Percentiles rank a stretch among this genome's conserved stretches.
phyloP scores from a whole-genome alignment of 2,329 filamentous ascomycete genomes.

The Arthrobotrys sphaeroides region DNA sequence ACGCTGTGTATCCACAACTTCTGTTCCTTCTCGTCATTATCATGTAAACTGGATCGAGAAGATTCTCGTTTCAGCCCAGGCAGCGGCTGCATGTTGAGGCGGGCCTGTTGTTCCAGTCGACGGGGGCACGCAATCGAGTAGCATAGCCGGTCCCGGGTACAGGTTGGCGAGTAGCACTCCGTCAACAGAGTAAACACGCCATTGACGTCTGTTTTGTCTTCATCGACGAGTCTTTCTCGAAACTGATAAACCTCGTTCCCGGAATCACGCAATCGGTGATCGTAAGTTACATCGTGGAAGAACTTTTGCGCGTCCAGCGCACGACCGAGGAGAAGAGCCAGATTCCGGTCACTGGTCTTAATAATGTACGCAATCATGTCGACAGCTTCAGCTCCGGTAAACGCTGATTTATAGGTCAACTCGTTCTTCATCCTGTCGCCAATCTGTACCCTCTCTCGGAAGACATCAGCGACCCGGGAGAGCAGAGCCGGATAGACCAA shows the following conservation, averaged over 20 bases:
- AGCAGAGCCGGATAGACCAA: constrained; percentile 93
- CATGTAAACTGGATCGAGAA: constrained; percentile 77
- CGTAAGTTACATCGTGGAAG: constrained; percentile 98
- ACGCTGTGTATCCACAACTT: constrained; percentile 99
- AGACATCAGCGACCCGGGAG: constrained; percentile 91
- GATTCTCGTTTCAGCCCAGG: constrained; percentile 81
- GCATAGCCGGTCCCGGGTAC: constrained; percentile 91
- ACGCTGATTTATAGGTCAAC: constrained; percentile 94
- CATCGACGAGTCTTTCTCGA: constrained; percentile 82
- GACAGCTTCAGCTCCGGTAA: constrained; percentile 93
- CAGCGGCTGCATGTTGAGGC: constrained; percentile 90
- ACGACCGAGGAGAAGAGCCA: constrained; percentile 87
- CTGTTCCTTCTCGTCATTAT: constrained; percentile 92
- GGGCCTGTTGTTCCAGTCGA: constrained; percentile 90
- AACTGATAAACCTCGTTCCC: constrained; percentile 96
- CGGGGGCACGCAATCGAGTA: constrained; percentile 98
- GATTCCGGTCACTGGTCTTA: constrained; percentile 92
- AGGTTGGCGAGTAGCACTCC: constrained; percentile 97
- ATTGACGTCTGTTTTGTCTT: constrained; percentile 84
- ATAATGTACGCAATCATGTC: constrained; percentile 97
- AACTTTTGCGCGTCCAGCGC: constrained; percentile 97
- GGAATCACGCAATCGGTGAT: constrained; percentile 94
- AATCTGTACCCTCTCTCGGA: constrained; percentile 85
- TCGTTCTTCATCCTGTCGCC: constrained; percentile 95
- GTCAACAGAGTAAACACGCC: constrained; percentile 96